A percentile compares a stretch with the other conserved stretches of the same genome.
These are phyloP conservation scores for Tuber borchii DNA, from an alignment of 495 filamentous ascomycete species.

Conservation along the genomic window DNA sequence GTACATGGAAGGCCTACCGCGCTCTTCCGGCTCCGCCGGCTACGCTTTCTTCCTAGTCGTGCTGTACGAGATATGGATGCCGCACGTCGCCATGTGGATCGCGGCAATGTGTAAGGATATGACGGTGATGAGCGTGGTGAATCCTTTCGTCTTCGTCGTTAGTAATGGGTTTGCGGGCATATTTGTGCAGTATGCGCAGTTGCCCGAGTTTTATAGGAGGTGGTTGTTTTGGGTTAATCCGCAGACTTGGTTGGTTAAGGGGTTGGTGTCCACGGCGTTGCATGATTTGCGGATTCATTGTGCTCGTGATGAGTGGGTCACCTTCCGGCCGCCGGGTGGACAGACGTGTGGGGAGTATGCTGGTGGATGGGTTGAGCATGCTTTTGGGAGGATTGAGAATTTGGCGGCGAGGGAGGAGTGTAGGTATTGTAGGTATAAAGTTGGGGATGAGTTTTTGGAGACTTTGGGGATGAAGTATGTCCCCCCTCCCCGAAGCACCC, in stretches of 20 bases:
- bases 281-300: slow-evolving; percentile 56
- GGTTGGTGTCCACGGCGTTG: slow-evolving; percentile 51
- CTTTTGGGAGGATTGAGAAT: slow-evolving; percentile 52
- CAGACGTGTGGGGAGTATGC: slow-evolving; percentile 53
- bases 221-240: slow-evolving; percentile 67
- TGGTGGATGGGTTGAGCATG: slow-evolving; percentile 45
- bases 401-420: slow-evolving; percentile 47
- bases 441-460: slow-evolving; percentile 53
- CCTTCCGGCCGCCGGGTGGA: slow-evolving; percentile 49
- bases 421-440: slow-evolving; percentile 56
- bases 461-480: slow-evolving; percentile 39
- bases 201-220: slow-evolving; percentile 37
- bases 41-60: slow-evolving; percentile 81
- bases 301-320: slow-evolving; percentile 52
- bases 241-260: slow-evolving; percentile 57
- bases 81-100: slow-evolving; percentile 39
- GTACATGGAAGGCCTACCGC: slow-evolving; percentile 70
- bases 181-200: slow-evolving; percentile 31
- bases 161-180: slow-evolving; percentile 38
- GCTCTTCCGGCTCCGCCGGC: slow-evolving; percentile 59
- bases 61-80: slow-evolving; percentile 52
- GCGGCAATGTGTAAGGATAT: slow-evolving; percentile 37
- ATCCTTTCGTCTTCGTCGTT: slow-evolving; percentile 38
- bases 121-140: slow-evolving; percentile 40
- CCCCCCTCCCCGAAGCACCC: too few species aligned